Evolutionary conservation across 179 eudicot species (phyloP).

Genomic region (Spinacia oleracea): DNA sequence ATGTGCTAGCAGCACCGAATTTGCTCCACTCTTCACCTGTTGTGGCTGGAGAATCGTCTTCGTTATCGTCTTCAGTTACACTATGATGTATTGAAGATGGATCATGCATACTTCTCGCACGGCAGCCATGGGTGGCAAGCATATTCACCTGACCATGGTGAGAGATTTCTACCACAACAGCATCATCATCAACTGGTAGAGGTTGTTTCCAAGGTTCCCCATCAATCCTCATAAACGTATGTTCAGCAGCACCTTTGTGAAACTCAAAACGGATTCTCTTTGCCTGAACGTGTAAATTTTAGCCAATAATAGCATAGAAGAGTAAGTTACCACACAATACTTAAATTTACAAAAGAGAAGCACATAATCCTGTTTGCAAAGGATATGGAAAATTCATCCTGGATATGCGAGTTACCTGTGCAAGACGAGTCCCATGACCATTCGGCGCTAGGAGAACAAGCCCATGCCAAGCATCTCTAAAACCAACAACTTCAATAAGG

Average conservation of each 20-base stretch:
- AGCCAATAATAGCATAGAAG: background rate
- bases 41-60: slow-evolving; percentile 45
- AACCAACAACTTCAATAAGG: slow-evolving; percentile 86
- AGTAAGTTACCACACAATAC: background rate
- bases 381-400: background rate
- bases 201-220: slow-evolving; percentile 99
- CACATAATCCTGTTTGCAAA: background rate
- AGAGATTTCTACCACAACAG: slow-evolving; percentile 78
- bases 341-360: background rate
- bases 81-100: slow-evolving; percentile 43
- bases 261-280: slow-evolving; percentile 73
- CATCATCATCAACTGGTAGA: slow-evolving; percentile 71
- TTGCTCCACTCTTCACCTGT: slow-evolving; percentile 74
- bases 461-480: slow-evolving; percentile 99
- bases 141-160: slow-evolving; percentile 73
- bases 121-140: slow-evolving; percentile 59
- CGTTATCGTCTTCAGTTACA: slow-evolving; percentile 33
- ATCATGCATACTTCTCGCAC: slow-evolving; percentile 55
- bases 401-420: slow-evolving; percentile 54
- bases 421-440: slow-evolving; percentile 99
- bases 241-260: slow-evolving; percentile 71
- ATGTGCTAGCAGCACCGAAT: slow-evolving; percentile 93
- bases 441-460: slow-evolving; percentile 82
- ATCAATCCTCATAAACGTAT: slow-evolving; percentile 87
- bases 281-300: slow-evolving; percentile 46